Evolutionary conservation across 2,329 filamentous ascomycete species (phyloP), one percentile per base, ranked within the genome.

Genomic region (Ophiostoma tasmaniense): DNA sequence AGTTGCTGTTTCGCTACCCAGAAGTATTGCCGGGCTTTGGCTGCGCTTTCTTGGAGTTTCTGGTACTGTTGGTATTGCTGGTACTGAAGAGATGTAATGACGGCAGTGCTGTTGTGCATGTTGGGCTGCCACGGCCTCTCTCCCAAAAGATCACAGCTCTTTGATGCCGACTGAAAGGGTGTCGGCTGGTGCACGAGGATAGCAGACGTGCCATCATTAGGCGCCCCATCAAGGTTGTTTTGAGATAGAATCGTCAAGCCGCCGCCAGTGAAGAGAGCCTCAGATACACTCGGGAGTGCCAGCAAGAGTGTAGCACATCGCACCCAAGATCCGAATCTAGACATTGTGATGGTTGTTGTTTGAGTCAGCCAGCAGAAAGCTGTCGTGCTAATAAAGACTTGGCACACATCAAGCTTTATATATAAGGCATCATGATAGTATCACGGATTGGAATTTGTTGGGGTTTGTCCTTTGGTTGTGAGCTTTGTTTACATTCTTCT

Each of bases 21-120:
- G 70, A 74, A 76, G 10, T 72, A 66, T 66, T 76, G 73, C 14
- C 68, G 67, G 2, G 64, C 62, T 0, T 72, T 35, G 1, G 70
- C 73, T 25, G 39, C 5, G 39, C 69, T 69, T 13, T 73, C 72
- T 33, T 45, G 42, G 3, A 45, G 14, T 7, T n/a, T 4, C 42
- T 45, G 42, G 42, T 45, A 8, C 17, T 42, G 39, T 45, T 20
- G 42, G 7, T 72, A 73, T 7, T 68, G 61, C 64, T 74, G 75
- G 70, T 76, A 77, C 59, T 72, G 72, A 7, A 77, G 68, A 3
- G 70, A 67, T 0, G 67, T 45, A 1, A 70, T 45, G 68, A 76
- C 75, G 39, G 71, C 50, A 14, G 72, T 59, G 13, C 39, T 70
- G 55, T 74, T 64, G 30, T n/a, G 17, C 0, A 8, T 22, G 30